Conservation (phyloP, 306 rosid species). For the Senna tora region DNA sequence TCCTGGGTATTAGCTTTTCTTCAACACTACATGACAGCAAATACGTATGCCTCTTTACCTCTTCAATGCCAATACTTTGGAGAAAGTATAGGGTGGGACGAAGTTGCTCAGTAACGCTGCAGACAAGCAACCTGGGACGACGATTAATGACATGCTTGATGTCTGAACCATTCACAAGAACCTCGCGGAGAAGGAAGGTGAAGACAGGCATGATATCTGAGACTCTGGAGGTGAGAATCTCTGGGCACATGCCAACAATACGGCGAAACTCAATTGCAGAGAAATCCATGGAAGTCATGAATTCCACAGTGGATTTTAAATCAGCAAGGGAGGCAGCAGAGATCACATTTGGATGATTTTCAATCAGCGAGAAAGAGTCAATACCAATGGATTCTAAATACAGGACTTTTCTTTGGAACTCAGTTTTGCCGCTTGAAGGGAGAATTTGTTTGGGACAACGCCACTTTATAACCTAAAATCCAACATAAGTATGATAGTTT, state of each 20-base stretch:
- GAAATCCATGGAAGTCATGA: conserved; percentile 62
- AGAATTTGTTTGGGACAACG: conserved; percentile 50
- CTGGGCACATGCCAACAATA: conserved; percentile 79
- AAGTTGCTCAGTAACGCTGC: conserved; percentile 66
- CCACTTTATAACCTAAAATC: conserved; percentile 53
- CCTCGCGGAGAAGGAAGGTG: conserved; percentile 82
- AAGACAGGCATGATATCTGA: conserved; percentile 64
- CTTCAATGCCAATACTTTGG: conserved; percentile 76
- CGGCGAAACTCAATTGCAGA: conserved; percentile 64
- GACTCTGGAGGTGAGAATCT: conserved; percentile 63
- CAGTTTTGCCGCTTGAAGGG: conserved; percentile 37
- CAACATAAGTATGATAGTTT: conserved; percentile 30
- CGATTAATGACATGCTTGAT: conserved; percentile 69
- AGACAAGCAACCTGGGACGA: conserved; percentile 80
- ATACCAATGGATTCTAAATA: conserved; percentile 86
- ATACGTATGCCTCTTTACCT: conserved; percentile 66
- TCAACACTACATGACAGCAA: conserved; percentile 82
- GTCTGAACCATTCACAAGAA: conserved; percentile 54
- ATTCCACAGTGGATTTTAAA: conserved; percentile 67
- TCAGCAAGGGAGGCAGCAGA: conserved; percentile 56
- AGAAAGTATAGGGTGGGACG: conserved; percentile 95
- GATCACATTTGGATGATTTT: conserved; percentile 64
- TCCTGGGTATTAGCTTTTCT: conserved; percentile 72
- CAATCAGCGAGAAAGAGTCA: conserved; percentile 70
- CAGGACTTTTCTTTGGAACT: conserved; percentile 67